These are phyloP conservation scores for Lipomyces anomalus DNA, from an alignment of 805 yeast species.

Conservation along the genomic window DNA sequence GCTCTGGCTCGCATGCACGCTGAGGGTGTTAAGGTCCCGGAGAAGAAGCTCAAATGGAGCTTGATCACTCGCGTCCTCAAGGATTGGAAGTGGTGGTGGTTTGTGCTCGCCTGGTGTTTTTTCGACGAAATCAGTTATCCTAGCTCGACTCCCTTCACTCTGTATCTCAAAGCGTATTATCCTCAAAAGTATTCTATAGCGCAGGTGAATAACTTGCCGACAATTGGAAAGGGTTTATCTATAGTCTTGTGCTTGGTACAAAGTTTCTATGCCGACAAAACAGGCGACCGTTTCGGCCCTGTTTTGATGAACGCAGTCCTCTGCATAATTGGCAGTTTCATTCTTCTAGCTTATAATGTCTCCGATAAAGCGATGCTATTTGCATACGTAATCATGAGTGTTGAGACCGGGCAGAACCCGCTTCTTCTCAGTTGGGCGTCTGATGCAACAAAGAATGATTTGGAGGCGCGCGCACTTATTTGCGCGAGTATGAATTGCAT, in stretches of 20 bases:
- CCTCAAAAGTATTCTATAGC: conserved; percentile 31
- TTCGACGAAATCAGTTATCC: conserved; percentile 15
- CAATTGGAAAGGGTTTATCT: conserved; percentile 39
- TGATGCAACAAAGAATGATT: conserved; percentile 28
- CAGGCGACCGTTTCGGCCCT: conserved; percentile 18
- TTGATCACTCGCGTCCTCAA: conserved; percentile 34
- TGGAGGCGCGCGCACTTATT: conserved; percentile 30
- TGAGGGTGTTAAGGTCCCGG: conserved; percentile 28
- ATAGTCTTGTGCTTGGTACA: conserved; percentile 29
- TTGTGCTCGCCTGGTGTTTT: conserved; percentile 18
- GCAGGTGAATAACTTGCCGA: conserved; percentile 39
- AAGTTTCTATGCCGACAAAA: conserved; percentile 18
- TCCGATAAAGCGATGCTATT: conserved; percentile 13
- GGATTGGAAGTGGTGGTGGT: conserved; percentile 37
- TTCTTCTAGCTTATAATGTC: conserved; percentile 48
- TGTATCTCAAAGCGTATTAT: conserved; percentile 35
- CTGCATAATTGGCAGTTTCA: conserved; percentile 62
- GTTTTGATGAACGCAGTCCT: conserved; percentile 72
- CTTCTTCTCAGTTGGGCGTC: conserved; percentile 29
- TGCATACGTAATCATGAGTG: conserved; percentile 9
- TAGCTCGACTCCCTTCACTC: conserved; percentile 29
- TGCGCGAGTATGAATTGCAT: conserved; percentile 34
- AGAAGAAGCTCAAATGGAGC: conserved; percentile 28
- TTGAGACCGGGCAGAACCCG: conserved; percentile 11
- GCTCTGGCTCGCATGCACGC: conserved; percentile 31